Evolutionary conservation across 768 basidiomycete genomes (phyloP), one percentile per base, ranked within the genome.

Genomic region (Gloeopeniophorella convolvens): DNA sequence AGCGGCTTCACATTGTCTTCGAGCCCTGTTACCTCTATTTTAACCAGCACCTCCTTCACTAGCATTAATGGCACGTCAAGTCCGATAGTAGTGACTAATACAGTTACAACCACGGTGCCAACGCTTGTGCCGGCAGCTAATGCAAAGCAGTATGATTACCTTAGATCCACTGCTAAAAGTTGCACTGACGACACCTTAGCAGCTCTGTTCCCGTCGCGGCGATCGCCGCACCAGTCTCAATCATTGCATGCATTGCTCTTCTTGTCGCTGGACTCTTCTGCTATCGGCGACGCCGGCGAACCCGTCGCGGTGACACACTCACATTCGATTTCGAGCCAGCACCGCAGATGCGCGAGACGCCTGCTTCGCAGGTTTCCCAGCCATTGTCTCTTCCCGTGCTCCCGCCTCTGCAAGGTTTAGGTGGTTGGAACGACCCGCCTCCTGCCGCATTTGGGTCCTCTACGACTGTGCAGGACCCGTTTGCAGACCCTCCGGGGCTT

Each of bases 171-270:
- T 13, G 9, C 13, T 10, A 18, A 6, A 15, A 16, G 12, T 4
- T 41, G 20, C 33, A n/a, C n/a, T 42, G 15, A 42, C 24, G 21
- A 12, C n/a, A 12, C 20, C 31, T 46, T 24, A n/a, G 21, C 34
- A 52, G 34, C 4, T 36, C 51, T 20, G 28, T 37, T 36, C 51
- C 45, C 4, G 6, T 37, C 13, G 45, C 51, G 10, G 51, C 46
- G 18, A 53, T 53, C 12, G 51, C 11, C 3, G 34, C 13, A 5
- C 16, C 45, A n/a, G 37, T 11, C 28, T 36, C 15, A 6, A 30
- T 15, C 5, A 13, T 11, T 7, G 23, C 27, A 2, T 21, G 26
- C 16, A 11, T 48, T 23, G 20, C 34, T 3, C 23, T 53, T 11
- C 6, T 36, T 26, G 13, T 53, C 13, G 11, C 26, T 10, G 16